These are phyloP conservation scores for Leishmania mexicana DNA, from an alignment of 208 protist genomes.

Conservation along the genomic window DNA sequence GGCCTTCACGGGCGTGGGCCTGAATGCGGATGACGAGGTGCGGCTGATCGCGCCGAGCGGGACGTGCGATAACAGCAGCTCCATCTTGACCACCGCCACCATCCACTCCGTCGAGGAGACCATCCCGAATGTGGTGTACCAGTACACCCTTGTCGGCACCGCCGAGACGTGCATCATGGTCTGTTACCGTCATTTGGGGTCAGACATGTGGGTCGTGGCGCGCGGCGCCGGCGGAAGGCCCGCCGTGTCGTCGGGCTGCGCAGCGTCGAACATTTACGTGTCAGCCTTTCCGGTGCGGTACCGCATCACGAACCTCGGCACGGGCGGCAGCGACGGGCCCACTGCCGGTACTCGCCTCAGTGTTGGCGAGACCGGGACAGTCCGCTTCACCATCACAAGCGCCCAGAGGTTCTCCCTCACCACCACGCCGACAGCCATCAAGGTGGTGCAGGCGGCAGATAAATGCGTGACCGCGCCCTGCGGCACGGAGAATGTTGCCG, in stretches of 20 bases:
- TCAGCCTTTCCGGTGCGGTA: slow-evolving; percentile 65
- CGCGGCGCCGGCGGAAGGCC: slow-evolving; percentile 12
- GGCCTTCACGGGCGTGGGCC: slow-evolving; percentile 53
- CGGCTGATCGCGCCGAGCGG: slow-evolving; percentile 43
- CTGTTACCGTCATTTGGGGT: slow-evolving; percentile 67
- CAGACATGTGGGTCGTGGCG: slow-evolving; percentile 54
- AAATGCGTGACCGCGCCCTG: slow-evolving; percentile 64
- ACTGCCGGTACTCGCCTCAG: slow-evolving; percentile 25
- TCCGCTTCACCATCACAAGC: slow-evolving; percentile 47
- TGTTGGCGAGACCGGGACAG: slow-evolving; percentile 59
- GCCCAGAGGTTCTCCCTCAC: slow-evolving; percentile 25
- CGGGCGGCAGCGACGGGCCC: neutral
- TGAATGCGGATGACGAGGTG: slow-evolving; percentile 56
- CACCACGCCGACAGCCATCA: slow-evolving; percentile 41
- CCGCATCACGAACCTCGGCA: slow-evolving; percentile 27
- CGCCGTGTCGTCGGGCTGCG: slow-evolving; percentile 40
- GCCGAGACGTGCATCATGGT: slow-evolving; percentile 65
- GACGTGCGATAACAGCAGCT: slow-evolving; percentile 30
- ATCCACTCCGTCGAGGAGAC: slow-evolving; percentile 46
- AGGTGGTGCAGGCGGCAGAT: slow-evolving; percentile 61
- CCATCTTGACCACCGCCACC: slow-evolving; percentile 30
- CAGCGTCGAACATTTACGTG: slow-evolving; percentile 62
- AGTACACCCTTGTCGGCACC: slow-evolving; percentile 64
- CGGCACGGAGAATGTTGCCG: slow-evolving; percentile 34
- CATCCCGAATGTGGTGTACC: slow-evolving; percentile 40